These are phyloP conservation scores for Debaryomyces fabryi DNA, from an alignment of 1,139 yeast species.

Conservation along the genomic window DNA sequence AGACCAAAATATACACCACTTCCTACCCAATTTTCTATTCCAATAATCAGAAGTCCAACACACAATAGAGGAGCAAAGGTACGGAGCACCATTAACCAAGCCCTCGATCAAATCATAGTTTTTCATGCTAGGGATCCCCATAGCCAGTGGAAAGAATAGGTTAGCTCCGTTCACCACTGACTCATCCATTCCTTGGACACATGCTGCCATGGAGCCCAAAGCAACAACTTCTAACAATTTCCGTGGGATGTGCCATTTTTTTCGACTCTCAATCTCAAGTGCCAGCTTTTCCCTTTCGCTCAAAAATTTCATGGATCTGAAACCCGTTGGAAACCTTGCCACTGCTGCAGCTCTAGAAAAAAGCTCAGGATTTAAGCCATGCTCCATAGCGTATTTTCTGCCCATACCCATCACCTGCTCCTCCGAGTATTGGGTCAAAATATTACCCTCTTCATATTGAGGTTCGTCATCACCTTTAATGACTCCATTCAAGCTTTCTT, in stretches of 20 bases:
- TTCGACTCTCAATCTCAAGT: too few species aligned
- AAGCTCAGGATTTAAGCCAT: conserved; percentile 64
- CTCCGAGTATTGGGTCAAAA: conserved; percentile 63
- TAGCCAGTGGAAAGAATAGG: conserved; percentile 61
- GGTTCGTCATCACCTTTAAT: too few species aligned
- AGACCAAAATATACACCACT: conserved; percentile 71
- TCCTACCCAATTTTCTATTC: conserved; percentile 67
- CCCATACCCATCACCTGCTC: conserved; percentile 75
- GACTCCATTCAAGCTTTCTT: too few species aligned
- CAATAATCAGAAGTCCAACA: conserved; percentile 75
- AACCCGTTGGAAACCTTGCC: conserved; percentile 66
- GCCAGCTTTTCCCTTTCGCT: conserved; percentile 67
- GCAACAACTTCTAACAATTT: conserved; percentile 65
- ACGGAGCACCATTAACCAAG: conserved; percentile 79
- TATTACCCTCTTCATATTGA: conserved; percentile 57
- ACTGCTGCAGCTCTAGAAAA: conserved; percentile 77
- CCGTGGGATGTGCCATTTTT: conserved; percentile 65
- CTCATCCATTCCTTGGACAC: conserved; percentile 94
- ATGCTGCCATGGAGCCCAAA: conserved; percentile 85
- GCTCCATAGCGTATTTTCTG: conserved; percentile 61
- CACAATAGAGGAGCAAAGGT: conserved; percentile 67
- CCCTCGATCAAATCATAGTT: conserved; percentile 64
- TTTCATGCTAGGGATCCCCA: conserved; percentile 54
- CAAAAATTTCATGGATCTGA: conserved; percentile 60
- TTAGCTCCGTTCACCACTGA: conserved; percentile 86